A percentile compares a stretch with the other conserved stretches of the same genome.
Evolutionary conservation across 352 stramenopile species (phyloP).

Genomic region (Globisporangium viniferum): DNA sequence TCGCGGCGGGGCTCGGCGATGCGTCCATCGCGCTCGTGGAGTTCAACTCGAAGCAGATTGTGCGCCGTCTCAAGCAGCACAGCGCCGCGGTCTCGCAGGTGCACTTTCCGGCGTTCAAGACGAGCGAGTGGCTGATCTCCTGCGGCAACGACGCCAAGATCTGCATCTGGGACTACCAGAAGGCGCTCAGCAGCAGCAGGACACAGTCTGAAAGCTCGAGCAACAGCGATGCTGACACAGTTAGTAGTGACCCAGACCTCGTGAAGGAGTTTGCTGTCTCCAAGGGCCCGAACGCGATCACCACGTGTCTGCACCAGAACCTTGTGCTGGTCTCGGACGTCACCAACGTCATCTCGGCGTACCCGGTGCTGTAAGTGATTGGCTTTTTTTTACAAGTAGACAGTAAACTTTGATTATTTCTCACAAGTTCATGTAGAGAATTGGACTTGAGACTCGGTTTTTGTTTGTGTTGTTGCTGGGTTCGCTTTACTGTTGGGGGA

Average conservation of each 20-base stretch:
- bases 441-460: not conserved
- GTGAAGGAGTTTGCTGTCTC: constrained; percentile 43
- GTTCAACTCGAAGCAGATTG: constrained; percentile 50
- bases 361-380: constrained; percentile 29
- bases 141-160: constrained; percentile 68
- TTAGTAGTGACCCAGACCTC: constrained; percentile 25
- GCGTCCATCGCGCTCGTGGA: constrained; percentile 60
- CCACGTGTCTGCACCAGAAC: constrained; percentile 46
- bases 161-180: constrained; percentile 58
- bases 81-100: constrained; percentile 55
- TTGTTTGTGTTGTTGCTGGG: not conserved
- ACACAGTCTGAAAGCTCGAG: constrained; percentile 1
- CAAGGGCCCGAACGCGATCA: constrained; percentile 56
- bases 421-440: not conserved
- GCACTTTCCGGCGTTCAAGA: constrained; percentile 52
- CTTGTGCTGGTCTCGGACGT: constrained; percentile 51
- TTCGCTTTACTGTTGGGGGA: not conserved
- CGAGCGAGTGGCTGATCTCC: constrained; percentile 53
- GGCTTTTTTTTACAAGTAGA: not conserved
- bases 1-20: constrained; percentile 66
- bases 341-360: constrained; percentile 47
- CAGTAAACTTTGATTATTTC: not conserved
- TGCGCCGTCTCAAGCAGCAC: constrained; percentile 51
- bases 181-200: constrained; percentile 21
- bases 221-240: not conserved